Evolutionary conservation across 495 filamentous ascomycete genomes (phyloP), one percentile per base, ranked within the genome.

Genomic region (Xylaria castorea): DNA sequence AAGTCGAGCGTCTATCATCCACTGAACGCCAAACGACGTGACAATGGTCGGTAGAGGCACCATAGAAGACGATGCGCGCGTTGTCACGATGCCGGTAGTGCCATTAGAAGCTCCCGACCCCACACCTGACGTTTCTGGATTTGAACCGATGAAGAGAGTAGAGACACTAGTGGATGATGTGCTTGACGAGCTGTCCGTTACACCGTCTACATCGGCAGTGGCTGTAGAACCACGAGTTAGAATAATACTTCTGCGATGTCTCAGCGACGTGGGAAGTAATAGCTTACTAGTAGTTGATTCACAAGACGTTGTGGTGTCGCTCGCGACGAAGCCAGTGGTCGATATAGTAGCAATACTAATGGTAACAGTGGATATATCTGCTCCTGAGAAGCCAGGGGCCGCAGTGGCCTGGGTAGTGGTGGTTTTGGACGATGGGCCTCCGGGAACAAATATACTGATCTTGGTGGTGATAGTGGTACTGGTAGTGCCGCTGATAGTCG

Each of bases 171-270:
- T 51, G 36, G 44, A 1, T 14, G 44, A 1, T 14, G 36, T 53
- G 38, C 34, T 48, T 36, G 25, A 11, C 3, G 5, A n/a, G 27
- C 62, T 66, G 12, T 27, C 63, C 3, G 70, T 72, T 42, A 25
- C 63, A 27, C 70, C 70, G n/a, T 72, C 63, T 4, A 72, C 70
- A 16, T 72, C 51, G 3, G 5, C 40, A 3, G 63, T 38, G 14
- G 62, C 70, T 72, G 5, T 20, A n/a, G 51, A 16, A 61, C 5
- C 1, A 25, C 12, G 51, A 14, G 63, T 72, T 72, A 72, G 51
- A 42, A n/a, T 32, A 42, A n/a, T 32, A 44, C 25, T 20, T 0
- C 2, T 67, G 1, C 9, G 5, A 30, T 44, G 9, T 57, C 32
- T 36, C 6, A 5, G 22, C 11, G 7, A 51, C 0, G 9, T 18